Percentiles rank a stretch among this genome's conserved stretches.
These are phyloP conservation scores for Elymus sibiricus DNA, from an alignment of 176 grass and related monocot species.

Conservation along the genomic window DNA sequence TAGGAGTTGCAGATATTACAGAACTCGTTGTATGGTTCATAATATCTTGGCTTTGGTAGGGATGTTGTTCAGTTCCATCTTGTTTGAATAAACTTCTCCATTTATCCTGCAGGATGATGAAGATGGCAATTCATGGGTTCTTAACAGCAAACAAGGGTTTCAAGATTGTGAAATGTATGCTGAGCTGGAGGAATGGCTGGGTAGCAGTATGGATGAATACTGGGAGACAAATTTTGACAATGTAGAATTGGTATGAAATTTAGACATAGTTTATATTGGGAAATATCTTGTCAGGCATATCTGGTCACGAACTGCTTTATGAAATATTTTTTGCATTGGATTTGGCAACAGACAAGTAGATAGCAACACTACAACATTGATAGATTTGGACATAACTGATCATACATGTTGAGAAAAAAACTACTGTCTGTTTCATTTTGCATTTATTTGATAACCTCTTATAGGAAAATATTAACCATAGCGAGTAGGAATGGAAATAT, in stretches of 20 bases:
- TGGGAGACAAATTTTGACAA: slow-evolving; percentile 68
- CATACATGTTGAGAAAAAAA: background rate
- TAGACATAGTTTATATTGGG: background rate
- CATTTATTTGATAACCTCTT: slow-evolving; percentile 4
- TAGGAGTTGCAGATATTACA: slow-evolving; percentile 81
- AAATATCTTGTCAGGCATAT: slow-evolving; percentile 17
- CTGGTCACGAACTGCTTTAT: slow-evolving; percentile 4
- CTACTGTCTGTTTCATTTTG: background rate
- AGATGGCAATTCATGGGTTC: slow-evolving; percentile 68
- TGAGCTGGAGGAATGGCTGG: slow-evolving; percentile 78
- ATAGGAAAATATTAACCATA: background rate
- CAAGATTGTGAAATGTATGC: slow-evolving; percentile 88
- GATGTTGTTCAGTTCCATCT: slow-evolving; percentile 8
- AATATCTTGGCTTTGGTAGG: slow-evolving; percentile 4
- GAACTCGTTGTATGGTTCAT: slow-evolving; percentile 57
- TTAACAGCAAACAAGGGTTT: slow-evolving; percentile 92
- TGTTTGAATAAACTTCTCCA: slow-evolving; percentile 15
- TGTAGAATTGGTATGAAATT: slow-evolving; percentile 60
- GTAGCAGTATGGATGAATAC: slow-evolving; percentile 58
- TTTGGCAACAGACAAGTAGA: background rate
- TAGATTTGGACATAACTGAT: background rate
- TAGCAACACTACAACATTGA: background rate
- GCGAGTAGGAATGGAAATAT: background rate
- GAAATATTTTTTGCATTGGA: background rate
- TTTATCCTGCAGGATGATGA: slow-evolving; percentile 64